Percentiles rank a stretch among this genome's conserved stretches.
Conservation (phyloP, 306 rosid genomes). For the Castanopsis chinensis region DNA sequence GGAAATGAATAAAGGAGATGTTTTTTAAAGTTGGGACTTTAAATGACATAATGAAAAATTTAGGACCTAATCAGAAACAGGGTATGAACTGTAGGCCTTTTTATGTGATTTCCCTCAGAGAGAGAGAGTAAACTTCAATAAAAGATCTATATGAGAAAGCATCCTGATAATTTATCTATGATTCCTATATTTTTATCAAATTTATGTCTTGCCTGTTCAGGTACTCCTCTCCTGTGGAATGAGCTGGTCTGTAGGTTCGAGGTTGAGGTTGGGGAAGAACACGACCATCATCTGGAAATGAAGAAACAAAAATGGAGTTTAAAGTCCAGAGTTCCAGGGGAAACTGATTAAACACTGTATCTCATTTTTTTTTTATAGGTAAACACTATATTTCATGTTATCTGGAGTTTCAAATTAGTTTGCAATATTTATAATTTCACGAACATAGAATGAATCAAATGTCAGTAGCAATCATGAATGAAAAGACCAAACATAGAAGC, state of each 20-base stretch:
- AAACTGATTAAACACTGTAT: not conserved
- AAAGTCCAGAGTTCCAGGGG: not conserved
- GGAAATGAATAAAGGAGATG: too few relatives aligned
- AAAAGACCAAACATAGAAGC: not conserved
- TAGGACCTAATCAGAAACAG: too few relatives aligned
- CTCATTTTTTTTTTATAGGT: not conserved
- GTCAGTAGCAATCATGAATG: not conserved
- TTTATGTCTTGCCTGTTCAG: conserved; percentile 62
- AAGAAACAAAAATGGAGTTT: not conserved
- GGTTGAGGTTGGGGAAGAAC: conserved; percentile 57
- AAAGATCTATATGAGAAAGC: not conserved
- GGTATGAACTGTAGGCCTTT: too few relatives aligned
- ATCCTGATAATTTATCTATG: not conserved
- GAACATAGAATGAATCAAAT: not conserved
- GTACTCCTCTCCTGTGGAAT: conserved; percentile 55
- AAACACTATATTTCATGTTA: not conserved
- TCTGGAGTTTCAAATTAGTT: not conserved
- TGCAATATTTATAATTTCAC: not conserved
- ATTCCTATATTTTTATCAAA: not conserved
- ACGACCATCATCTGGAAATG: conserved; percentile 35
- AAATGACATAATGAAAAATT: too few relatives aligned
- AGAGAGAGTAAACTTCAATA: not conserved
- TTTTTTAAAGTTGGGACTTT: too few relatives aligned
- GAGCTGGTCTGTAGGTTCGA: conserved; percentile 50
- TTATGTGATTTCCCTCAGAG: too few relatives aligned